phyloP scores from a whole-genome alignment of 106 monocot species.

The Amphibolis antarctica region DNA sequence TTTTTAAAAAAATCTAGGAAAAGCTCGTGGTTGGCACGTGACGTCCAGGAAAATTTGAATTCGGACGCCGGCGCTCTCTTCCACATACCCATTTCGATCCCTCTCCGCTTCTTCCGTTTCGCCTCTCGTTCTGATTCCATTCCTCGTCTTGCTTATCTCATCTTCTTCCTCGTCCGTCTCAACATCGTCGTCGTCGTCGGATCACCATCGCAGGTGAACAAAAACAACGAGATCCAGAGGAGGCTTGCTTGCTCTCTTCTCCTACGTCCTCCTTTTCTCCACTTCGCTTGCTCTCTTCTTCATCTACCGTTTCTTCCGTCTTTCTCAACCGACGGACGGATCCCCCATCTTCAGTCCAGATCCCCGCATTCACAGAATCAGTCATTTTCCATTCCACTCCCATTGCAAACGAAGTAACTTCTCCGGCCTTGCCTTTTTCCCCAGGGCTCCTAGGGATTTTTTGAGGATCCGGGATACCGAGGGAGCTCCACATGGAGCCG shows the following conservation, averaged over 20 bases:
- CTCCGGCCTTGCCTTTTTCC: background rate
- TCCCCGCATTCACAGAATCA: background rate
- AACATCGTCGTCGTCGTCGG: background rate
- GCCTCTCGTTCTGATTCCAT: background rate
- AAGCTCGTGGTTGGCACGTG: too few species aligned
- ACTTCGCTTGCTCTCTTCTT: background rate
- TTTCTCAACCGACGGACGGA: background rate
- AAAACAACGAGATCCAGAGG: too few species aligned
- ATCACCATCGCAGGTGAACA: too few species aligned
- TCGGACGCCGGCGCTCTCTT: background rate
- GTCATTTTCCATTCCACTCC: background rate
- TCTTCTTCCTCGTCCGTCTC: background rate
- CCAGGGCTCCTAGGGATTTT: too few species aligned
- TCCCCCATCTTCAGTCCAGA: background rate
- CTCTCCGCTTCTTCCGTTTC: slow-evolving; percentile 2
- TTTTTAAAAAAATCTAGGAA: too few species aligned
- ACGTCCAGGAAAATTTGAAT: slow-evolving; percentile 3
- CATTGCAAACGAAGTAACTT: background rate
- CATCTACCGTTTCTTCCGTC: background rate
- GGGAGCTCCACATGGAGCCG: slow-evolving; percentile 36
- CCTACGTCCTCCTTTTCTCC: background rate
- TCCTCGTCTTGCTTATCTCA: background rate
- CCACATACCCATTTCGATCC: background rate
- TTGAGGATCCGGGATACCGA: too few species aligned
- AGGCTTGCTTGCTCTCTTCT: too few species aligned